phyloP scores from a whole-genome alignment of 805 yeast genomes.

The Yarrowia yakushimensis region DNA sequence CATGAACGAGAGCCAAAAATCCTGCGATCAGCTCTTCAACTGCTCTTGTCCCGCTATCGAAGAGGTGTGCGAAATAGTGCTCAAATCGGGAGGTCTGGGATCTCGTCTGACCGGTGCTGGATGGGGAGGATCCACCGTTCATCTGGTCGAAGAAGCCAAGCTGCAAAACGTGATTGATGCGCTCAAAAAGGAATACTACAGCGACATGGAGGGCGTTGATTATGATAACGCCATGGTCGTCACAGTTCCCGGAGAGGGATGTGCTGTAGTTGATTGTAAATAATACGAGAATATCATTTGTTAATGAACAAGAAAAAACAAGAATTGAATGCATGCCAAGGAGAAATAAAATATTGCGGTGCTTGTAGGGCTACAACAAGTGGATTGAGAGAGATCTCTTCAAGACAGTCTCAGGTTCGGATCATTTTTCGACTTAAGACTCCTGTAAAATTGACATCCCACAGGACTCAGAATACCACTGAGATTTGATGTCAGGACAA shows the following conservation, averaged over 20 bases:
- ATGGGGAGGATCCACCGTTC: conserved; percentile 73
- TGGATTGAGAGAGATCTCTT: too few relatives aligned
- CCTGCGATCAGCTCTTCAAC: conserved; percentile 48
- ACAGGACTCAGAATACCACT: too few relatives aligned
- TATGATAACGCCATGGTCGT: conserved; percentile 10
- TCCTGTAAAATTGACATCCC: too few relatives aligned
- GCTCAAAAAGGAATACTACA: conserved; percentile 47
- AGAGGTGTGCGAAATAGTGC: conserved; percentile 51
- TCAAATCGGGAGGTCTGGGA: conserved; percentile 55
- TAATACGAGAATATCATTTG: too few relatives aligned
- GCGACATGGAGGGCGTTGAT: neutral
- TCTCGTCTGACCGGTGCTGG: conserved; percentile 79
- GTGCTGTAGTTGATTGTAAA: neutral
- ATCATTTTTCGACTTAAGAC: too few relatives aligned
- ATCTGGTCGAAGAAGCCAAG: conserved; percentile 49
- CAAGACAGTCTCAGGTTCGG: too few relatives aligned
- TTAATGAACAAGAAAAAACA: too few relatives aligned
- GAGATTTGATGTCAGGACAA: too few relatives aligned
- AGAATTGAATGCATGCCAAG: too few relatives aligned
- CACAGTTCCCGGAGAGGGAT: conserved; percentile 6
- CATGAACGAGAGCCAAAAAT: conserved; percentile 57
- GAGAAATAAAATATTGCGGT: too few relatives aligned
- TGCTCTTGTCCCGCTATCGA: conserved; percentile 58
- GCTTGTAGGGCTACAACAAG: too few relatives aligned
- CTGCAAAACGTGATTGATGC: conserved; percentile 43